A percentile compares a stretch with the other conserved stretches of the same genome.
phyloP scores from a whole-genome alignment of 2,329 filamentous ascomycete species.

The Colletotrichum melonis region DNA sequence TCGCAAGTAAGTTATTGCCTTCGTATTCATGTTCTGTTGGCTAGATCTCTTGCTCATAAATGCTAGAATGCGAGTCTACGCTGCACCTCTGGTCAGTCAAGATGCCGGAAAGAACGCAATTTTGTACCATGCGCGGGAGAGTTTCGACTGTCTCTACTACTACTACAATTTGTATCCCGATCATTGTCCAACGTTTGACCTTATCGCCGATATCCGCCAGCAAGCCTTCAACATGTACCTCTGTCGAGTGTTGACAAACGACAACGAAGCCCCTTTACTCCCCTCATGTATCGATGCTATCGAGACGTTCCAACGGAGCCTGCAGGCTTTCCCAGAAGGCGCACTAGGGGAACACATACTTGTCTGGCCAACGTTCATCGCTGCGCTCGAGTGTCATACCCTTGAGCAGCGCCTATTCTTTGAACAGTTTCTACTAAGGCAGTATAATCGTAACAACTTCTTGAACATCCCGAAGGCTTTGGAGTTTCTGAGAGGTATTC shows the following conservation, averaged over 20 bases:
- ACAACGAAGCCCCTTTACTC: not conserved
- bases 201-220: conserved; percentile 14
- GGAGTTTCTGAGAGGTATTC: not conserved
- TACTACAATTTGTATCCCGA: conserved; percentile 15
- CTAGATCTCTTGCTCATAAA: too few species aligned
- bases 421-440: not conserved
- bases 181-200: conserved; percentile 7
- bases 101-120: conserved; percentile 3
- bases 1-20: conserved; percentile 11
- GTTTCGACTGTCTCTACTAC: conserved; percentile 27
- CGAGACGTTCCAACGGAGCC: not conserved
- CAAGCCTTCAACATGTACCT: conserved; percentile 27
- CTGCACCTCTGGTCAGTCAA: conserved; percentile 12
- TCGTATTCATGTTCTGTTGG: not conserved
- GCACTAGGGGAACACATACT: conserved; percentile 18
- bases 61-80: conserved; percentile 17
- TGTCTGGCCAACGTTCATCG: conserved; percentile 26
- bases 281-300: not conserved
- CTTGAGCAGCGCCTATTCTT: conserved; percentile 18
- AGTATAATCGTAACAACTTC: conserved; percentile 19
- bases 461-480: conserved; percentile 10
- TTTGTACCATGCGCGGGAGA: not conserved
- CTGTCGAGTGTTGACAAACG: not conserved
- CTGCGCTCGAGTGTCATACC: conserved; percentile 13
- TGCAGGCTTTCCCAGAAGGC: conserved; percentile 7